phyloP scores from a whole-genome alignment of 257 asterid species.

The Verbena officinalis region DNA sequence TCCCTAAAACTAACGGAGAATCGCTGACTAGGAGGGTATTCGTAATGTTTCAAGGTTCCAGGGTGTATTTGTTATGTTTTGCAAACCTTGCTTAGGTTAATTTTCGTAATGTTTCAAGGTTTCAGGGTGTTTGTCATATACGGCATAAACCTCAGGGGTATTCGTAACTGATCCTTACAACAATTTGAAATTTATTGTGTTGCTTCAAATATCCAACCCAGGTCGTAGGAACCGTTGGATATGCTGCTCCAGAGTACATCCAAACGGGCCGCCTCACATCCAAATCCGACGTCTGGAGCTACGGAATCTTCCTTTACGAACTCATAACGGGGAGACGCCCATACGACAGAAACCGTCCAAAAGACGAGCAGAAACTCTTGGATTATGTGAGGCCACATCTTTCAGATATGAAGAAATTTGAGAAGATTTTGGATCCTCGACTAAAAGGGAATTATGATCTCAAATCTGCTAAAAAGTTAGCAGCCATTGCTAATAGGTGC shows the following conservation, averaged over 20 bases:
- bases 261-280: constrained; percentile 88
- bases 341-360: constrained; percentile 74
- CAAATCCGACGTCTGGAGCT: constrained; percentile 95
- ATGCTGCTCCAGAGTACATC: constrained; percentile 94
- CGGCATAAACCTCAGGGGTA: too few species aligned
- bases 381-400: constrained; percentile 89
- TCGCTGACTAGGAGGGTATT: too few species aligned
- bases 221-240: constrained; percentile 96
- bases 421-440: constrained; percentile 79
- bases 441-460: constrained; percentile 58
- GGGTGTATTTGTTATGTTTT: too few species aligned
- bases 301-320: constrained; percentile 89
- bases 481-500: constrained; percentile 84
- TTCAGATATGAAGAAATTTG: constrained; percentile 68
- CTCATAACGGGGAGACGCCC: constrained; percentile 94
- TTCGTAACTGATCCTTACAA: too few species aligned
- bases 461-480: constrained; percentile 73
- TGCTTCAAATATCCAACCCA: constrained; percentile 25
- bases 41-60: too few species aligned
- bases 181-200: neutral
- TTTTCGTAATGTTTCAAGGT: too few species aligned
- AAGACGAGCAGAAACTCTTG: constrained; percentile 79
- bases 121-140: too few species aligned
- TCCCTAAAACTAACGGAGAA: too few species aligned
- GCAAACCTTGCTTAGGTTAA: too few species aligned